These are phyloP conservation scores for Aspergillus aculeatinus DNA, from an alignment of 2,329 filamentous ascomycete species.

Conservation along the genomic window DNA sequence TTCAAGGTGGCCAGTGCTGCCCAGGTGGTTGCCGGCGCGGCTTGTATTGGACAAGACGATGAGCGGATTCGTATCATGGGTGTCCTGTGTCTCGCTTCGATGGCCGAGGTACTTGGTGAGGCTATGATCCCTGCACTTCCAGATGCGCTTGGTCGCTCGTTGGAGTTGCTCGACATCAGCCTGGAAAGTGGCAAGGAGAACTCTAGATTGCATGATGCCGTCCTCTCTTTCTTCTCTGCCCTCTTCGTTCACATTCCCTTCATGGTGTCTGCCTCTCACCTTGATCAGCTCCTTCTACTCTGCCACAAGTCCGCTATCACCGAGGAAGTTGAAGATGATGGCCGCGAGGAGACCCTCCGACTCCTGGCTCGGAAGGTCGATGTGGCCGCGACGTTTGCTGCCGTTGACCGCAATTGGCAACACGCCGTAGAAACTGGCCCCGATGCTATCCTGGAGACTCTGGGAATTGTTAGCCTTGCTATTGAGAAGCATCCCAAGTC, in stretches of 20 bases:
- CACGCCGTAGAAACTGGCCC: constrained; percentile 63
- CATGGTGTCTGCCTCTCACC: constrained; percentile 75
- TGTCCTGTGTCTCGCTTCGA: constrained; percentile 82
- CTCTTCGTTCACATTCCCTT: constrained; percentile 82
- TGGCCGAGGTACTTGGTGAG: constrained; percentile 84
- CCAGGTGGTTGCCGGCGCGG: constrained; percentile 69
- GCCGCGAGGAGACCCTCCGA: constrained; percentile 67
- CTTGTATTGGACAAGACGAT: constrained; percentile 74
- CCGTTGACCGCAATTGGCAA: constrained; percentile 70
- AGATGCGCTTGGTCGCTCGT: constrained; percentile 67
- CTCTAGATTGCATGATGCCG: constrained; percentile 73
- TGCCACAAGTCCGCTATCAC: constrained; percentile 70
- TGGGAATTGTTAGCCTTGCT: constrained; percentile 67
- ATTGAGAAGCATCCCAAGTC: constrained; percentile 78
- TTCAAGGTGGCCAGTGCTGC: constrained; percentile 74
- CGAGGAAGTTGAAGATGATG: constrained; percentile 62
- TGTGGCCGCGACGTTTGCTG: constrained; percentile 71
- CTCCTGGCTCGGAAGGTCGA: constrained; percentile 76
- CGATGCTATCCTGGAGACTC: constrained; percentile 65
- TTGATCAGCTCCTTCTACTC: constrained; percentile 69
- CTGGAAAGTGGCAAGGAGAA: constrained; percentile 55
- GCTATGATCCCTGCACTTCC: constrained; percentile 82
- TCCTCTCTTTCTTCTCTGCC: constrained; percentile 75
- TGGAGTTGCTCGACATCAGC: constrained; percentile 69
- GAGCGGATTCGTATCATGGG: constrained; percentile 74